These are phyloP conservation scores for Sphagnum fallax DNA, from an alignment of 228 moss, liverwort and hornwort species.

Conservation along the genomic window DNA sequence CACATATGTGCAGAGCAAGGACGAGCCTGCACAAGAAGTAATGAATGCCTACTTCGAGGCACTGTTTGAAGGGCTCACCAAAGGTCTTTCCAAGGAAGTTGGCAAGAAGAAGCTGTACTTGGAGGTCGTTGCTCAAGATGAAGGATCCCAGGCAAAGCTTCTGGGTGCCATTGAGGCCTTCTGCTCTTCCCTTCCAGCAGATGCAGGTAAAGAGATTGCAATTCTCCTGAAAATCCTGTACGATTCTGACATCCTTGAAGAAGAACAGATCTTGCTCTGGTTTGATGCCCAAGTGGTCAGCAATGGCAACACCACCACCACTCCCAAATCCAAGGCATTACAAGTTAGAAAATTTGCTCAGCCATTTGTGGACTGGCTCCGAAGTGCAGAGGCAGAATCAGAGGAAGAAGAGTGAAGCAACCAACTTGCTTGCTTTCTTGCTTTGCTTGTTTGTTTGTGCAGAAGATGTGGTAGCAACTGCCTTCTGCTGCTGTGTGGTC, in stretches of 20 bases:
- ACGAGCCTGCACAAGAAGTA: slow-evolving; percentile 37
- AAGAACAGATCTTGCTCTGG: slow-evolving; percentile 89
- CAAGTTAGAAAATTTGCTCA: slow-evolving; percentile 56
- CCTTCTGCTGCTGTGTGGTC: too few species aligned
- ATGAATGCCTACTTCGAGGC: slow-evolving; percentile 76
- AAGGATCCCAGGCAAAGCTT: slow-evolving; percentile 48
- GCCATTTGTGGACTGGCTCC: slow-evolving; percentile 85
- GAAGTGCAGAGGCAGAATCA: slow-evolving; percentile 77
- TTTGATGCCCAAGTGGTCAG: slow-evolving; percentile 20
- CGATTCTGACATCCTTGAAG: slow-evolving; percentile 80
- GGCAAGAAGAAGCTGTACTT: slow-evolving; percentile 52
- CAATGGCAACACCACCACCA: slow-evolving; percentile 2
- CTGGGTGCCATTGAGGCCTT: slow-evolving; percentile 51
- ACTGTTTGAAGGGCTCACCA: slow-evolving; percentile 66
- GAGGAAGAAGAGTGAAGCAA: slow-evolving; percentile 24
- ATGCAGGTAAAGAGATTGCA: slow-evolving; percentile 81
- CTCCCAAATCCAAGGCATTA: slow-evolving; percentile 22
- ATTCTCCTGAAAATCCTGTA: slow-evolving; percentile 76
- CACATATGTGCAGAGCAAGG: slow-evolving; percentile 32
- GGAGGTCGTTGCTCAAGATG: slow-evolving; percentile 58
- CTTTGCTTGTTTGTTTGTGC: too few species aligned
- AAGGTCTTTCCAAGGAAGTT: slow-evolving; percentile 83
- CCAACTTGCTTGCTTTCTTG: too few species aligned
- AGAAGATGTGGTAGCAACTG: too few species aligned
- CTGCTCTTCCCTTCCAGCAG: slow-evolving; percentile 39